Evolutionary conservation across 1,139 yeast genomes (phyloP).

Genomic region (Arxiozyma telluris): DNA sequence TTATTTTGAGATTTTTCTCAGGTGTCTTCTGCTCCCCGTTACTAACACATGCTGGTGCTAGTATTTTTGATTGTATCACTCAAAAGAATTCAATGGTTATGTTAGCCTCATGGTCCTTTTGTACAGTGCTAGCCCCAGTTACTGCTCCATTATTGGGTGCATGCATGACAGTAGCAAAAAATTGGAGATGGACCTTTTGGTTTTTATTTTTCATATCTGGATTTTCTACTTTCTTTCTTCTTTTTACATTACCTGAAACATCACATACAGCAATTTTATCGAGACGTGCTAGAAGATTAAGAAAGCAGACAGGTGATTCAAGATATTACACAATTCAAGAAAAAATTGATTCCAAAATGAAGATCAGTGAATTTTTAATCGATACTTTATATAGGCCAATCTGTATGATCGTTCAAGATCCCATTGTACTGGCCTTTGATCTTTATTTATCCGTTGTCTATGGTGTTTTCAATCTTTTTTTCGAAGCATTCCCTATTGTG

Average conservation of each 20-base stretch:
- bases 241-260: constrained; percentile 44
- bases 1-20: constrained; percentile 43
- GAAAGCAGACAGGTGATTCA: constrained; percentile 40
- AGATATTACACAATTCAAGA: constrained; percentile 32
- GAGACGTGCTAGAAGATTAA: constrained; percentile 40
- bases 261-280: constrained; percentile 38
- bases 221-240: constrained; percentile 31
- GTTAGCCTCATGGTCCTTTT: constrained; percentile 43
- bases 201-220: constrained; percentile 35
- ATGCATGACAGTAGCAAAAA: constrained; percentile 37
- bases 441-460: constrained; percentile 45
- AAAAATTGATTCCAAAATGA: constrained; percentile 27
- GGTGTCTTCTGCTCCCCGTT: constrained; percentile 52
- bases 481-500: constrained; percentile 55
- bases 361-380: constrained; percentile 27
- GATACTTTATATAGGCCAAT: constrained; percentile 46
- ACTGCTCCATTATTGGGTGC: constrained; percentile 57
- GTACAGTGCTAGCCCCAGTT: constrained; percentile 51
- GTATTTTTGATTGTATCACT: constrained; percentile 44
- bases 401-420: constrained; percentile 32
- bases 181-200: constrained; percentile 44
- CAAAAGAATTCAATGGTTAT: constrained; percentile 37
- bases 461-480: constrained; percentile 47
- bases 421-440: constrained; percentile 17
- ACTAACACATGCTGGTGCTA: constrained; percentile 51